A percentile compares a stretch with the other conserved stretches of the same genome.
These are phyloP conservation scores for Magnolia sinica DNA, from an alignment of 164 flowering plant species.

Conservation along the genomic window DNA sequence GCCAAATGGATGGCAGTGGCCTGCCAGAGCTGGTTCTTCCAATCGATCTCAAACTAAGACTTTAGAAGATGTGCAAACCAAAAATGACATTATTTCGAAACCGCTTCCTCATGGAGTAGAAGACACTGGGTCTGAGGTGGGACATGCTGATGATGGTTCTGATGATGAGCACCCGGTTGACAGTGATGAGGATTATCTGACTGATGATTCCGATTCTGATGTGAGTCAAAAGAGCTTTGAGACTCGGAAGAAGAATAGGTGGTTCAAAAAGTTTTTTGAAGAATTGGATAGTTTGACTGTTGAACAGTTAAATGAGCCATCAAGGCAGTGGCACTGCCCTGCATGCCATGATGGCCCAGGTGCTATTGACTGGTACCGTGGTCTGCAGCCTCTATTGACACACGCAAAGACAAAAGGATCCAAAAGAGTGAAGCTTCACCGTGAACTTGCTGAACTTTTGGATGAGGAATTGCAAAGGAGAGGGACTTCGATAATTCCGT, in stretches of 20 bases:
- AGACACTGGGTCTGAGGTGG: constrained; percentile 15
- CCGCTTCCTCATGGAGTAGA: constrained; percentile 8
- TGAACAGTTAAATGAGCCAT: constrained; percentile 60
- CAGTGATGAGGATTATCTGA: constrained; percentile 60
- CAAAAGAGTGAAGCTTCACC: constrained; percentile 62
- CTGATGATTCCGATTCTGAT: constrained; percentile 79
- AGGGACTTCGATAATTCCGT: constrained; percentile 64
- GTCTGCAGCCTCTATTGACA: constrained; percentile 72
- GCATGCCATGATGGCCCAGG: constrained; percentile 96
- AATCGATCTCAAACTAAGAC: constrained; percentile 6
- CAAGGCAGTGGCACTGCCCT: constrained; percentile 94
- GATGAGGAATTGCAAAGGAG: constrained; percentile 66
- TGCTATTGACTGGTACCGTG: constrained; percentile 86
- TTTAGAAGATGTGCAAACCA: constrained; percentile 11
- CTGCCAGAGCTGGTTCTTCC: constrained; percentile 31
- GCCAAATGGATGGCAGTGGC: constrained; percentile 70
- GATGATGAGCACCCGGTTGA: constrained; percentile 31
- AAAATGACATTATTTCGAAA: neutral
- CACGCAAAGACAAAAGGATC: constrained; percentile 89
- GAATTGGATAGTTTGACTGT: constrained; percentile 45
- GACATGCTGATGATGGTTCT: constrained; percentile 16
- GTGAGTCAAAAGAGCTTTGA: constrained; percentile 60
- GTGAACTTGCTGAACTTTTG: constrained; percentile 70
- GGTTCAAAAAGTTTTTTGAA: constrained; percentile 63
- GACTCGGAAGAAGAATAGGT: constrained; percentile 53